Evolutionary conservation across 306 rosid species (phyloP).

Genomic region (Rubus idaeus): DNA sequence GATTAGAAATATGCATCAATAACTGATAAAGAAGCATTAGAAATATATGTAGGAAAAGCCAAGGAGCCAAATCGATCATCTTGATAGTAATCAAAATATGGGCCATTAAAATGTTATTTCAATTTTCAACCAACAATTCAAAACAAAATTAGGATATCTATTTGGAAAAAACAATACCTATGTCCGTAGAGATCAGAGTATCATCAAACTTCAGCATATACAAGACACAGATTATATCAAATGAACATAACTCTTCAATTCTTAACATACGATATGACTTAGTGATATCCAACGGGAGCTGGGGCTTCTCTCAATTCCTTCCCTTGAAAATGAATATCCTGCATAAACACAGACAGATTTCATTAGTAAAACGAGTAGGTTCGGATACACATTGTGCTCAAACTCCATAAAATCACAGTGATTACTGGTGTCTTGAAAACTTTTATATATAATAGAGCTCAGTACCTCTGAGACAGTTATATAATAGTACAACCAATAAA

Average conservation of each 20-base stretch:
- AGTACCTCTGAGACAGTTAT: background rate
- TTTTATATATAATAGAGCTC: background rate
- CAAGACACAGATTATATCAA: background rate
- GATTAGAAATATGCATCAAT: background rate
- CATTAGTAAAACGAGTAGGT: background rate
- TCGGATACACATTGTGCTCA: background rate
- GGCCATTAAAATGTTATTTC: background rate
- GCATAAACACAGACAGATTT: conserved; percentile 19
- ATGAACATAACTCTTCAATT: background rate
- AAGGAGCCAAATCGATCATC: background rate
- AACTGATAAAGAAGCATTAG: background rate
- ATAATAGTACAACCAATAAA: background rate
- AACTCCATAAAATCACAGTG: background rate
- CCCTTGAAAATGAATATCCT: conserved; percentile 74
- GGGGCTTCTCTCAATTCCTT: conserved; percentile 71
- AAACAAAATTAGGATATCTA: background rate
- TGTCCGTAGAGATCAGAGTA: background rate
- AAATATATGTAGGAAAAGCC: background rate
- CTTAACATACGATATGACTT: background rate
- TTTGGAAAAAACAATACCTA: background rate
- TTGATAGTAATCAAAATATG: background rate
- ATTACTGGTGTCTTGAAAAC: background rate
- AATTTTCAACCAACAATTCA: background rate
- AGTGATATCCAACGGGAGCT: conserved; percentile 71
- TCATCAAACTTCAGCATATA: background rate